phyloP scores from a whole-genome alignment of 495 filamentous ascomycete species.

The Daldinia loculata region DNA sequence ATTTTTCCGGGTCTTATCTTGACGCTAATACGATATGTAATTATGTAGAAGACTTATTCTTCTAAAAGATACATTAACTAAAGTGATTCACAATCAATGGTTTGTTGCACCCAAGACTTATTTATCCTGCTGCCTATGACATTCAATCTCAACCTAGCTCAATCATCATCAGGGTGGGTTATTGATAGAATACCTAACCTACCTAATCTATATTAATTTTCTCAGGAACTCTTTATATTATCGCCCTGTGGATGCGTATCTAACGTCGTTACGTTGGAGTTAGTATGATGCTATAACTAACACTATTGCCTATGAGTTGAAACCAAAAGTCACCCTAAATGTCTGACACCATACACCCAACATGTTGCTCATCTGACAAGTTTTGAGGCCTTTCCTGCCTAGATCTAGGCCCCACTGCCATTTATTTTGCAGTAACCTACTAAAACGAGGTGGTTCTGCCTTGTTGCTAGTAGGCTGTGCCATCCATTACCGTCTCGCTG shows the following conservation, averaged over 20 bases:
- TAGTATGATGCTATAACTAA: no score
- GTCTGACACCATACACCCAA: constrained; percentile 9
- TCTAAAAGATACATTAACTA: neutral
- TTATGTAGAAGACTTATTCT: neutral
- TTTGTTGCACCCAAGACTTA: neutral
- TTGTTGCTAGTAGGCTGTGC: constrained; percentile 22
- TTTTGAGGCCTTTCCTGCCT: constrained; percentile 9
- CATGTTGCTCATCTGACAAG: constrained; percentile 26
- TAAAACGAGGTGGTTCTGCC: constrained; percentile 21
- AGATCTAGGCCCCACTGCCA: constrained; percentile 10
- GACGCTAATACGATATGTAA: neutral
- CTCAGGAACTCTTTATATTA: neutral
- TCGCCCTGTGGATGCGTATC: no score
- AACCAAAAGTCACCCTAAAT: neutral
- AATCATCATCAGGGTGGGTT: neutral
- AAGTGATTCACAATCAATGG: no score
- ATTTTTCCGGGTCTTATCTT: neutral
- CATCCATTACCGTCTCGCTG: constrained; percentile 9
- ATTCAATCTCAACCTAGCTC: neutral
- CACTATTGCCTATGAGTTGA: neutral
- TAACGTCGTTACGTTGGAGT: no score
- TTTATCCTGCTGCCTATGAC: neutral
- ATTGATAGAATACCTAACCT: neutral
- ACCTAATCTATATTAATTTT: neutral
- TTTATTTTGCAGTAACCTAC: neutral